phyloP scores from a whole-genome alignment of 148 eudicot species.

The Vaccinium corymbosum region DNA sequence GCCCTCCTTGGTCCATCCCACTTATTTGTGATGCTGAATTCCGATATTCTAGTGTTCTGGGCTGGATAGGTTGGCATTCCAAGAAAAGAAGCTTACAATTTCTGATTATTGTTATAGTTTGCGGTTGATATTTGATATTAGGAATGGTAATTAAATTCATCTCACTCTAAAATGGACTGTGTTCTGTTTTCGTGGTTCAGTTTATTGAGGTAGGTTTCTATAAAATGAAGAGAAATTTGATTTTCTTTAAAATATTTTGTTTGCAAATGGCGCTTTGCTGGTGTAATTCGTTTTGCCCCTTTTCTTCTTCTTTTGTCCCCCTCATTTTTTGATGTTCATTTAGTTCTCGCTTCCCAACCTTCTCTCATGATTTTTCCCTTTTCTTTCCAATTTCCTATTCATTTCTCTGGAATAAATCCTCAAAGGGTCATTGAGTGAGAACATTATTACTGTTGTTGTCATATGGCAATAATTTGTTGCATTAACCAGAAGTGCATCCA shows the following conservation, averaged over 20 bases:
- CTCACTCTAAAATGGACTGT: background rate
- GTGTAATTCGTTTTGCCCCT: background rate
- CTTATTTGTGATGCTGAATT: too few species aligned
- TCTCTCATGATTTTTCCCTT: background rate
- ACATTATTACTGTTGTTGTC: too few species aligned
- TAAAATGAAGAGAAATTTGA: background rate
- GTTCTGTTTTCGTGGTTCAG: background rate
- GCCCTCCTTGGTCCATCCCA: too few species aligned
- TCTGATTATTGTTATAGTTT: too few species aligned
- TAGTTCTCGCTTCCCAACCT: background rate
- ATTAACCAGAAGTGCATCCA: background rate
- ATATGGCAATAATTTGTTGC: background rate
- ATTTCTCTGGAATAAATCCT: background rate
- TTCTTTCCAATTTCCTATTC: background rate
- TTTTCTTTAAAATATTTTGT: background rate
- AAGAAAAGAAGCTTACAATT: too few species aligned
- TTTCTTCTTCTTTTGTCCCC: background rate
- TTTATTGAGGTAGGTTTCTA: background rate
- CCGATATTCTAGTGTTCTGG: too few species aligned
- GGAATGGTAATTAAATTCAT: background rate
- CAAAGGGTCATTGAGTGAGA: background rate
- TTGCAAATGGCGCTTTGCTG: background rate
- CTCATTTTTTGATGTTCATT: background rate
- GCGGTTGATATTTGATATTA: too few species aligned
- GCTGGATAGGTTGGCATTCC: too few species aligned